Conservation (phyloP, 139 green algal species). For the Chlorella vulgaris region DNA sequence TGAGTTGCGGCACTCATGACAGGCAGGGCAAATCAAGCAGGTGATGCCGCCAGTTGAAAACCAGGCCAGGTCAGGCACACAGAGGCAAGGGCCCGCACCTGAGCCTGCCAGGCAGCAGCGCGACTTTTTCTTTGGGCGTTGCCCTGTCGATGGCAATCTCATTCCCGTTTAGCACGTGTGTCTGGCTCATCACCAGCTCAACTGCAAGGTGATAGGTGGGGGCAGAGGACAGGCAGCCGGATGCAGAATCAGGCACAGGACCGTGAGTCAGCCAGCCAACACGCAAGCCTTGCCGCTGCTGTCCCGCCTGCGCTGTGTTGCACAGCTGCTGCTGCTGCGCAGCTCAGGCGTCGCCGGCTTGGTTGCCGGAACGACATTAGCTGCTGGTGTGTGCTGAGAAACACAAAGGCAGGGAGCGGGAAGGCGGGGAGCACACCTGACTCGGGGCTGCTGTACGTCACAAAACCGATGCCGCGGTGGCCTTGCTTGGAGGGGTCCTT, state of each 20-base stretch:
- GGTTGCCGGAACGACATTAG: too few relatives aligned
- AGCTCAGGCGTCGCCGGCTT: too few relatives aligned
- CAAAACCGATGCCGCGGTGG: conserved; percentile 89
- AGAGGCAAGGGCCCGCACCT: conserved; percentile 10
- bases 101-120: conserved; percentile 9
- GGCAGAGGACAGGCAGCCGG: background rate
- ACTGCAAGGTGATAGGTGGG: background rate
- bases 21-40: too few relatives aligned
- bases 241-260: conserved; percentile 23
- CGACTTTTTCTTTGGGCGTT: conserved; percentile 76
- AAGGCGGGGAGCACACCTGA: conserved; percentile 48
- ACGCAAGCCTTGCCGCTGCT: too few relatives aligned
- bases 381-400: too few relatives aligned
- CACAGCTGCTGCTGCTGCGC: too few relatives aligned
- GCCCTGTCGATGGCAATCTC: conserved; percentile 89
- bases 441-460: conserved; percentile 79
- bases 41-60: too few relatives aligned
- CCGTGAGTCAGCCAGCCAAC: background rate
- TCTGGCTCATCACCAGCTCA: conserved; percentile 32
- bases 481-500: conserved; percentile 78
- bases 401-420: too few relatives aligned
- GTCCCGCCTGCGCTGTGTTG: too few relatives aligned
- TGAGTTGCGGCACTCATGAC: too few relatives aligned
- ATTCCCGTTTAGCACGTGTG: conserved; percentile 72
- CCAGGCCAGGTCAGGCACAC: too few relatives aligned